These are phyloP conservation scores for Royoungia palumana DNA, from an alignment of 768 basidiomycete genomes.

Conservation along the genomic window DNA sequence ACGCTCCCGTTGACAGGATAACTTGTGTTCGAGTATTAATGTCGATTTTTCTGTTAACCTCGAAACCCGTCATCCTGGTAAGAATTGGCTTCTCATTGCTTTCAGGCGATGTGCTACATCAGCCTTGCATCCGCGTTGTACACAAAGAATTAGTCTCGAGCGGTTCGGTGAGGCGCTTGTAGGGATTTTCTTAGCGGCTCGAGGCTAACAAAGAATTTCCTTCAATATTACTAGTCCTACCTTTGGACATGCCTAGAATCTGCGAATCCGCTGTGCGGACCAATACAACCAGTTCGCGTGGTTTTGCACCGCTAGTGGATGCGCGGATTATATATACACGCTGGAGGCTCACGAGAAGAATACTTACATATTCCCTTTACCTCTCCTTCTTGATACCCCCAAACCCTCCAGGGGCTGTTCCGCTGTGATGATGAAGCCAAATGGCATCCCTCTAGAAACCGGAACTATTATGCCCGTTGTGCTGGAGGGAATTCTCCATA, in stretches of 20 bases:
- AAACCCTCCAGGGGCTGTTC: neutral
- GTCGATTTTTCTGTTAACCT: too few species aligned
- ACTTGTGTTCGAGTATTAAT: too few species aligned
- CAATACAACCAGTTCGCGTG: neutral
- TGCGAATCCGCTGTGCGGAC: too few species aligned
- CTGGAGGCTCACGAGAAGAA: neutral
- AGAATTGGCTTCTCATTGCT: neutral
- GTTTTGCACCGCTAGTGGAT: neutral
- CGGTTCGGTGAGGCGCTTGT: too few species aligned
- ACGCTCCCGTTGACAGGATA: neutral
- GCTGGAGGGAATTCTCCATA: slow-evolving; percentile 27
- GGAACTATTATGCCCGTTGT: slow-evolving; percentile 23
- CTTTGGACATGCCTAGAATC: neutral
- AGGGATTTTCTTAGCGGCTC: too few species aligned
- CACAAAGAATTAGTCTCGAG: too few species aligned
- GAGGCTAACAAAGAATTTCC: too few species aligned
- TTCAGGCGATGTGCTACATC: too few species aligned
- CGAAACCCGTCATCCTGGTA: too few species aligned
- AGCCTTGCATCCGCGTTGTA: too few species aligned
- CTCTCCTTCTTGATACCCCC: too few species aligned
- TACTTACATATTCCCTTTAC: neutral
- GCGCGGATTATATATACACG: neutral
- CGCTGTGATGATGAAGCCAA: neutral
- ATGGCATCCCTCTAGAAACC: slow-evolving; percentile 18
- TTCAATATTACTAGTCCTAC: too few species aligned